Evolutionary conservation across 139 green algal genomes (phyloP), one percentile per base, ranked within the genome.

Genomic region (Dunaliella primolecta): DNA sequence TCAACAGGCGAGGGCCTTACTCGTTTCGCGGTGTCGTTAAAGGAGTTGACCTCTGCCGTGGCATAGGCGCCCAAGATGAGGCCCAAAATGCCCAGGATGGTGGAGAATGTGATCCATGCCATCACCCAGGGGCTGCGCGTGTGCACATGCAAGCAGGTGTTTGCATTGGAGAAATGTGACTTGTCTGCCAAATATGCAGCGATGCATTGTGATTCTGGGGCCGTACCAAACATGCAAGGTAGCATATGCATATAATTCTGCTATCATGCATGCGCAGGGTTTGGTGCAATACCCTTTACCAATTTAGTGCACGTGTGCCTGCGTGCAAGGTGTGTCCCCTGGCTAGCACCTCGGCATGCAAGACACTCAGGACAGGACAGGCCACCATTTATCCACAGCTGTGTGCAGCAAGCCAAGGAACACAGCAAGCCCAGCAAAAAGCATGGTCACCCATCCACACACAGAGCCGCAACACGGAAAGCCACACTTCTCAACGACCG

Each of bases 31-130:
- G 15, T 64, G 15, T 64, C 15, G 1, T 35, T 37, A 83, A n/a
- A n/a, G n/a, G n/a, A n/a, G n/a, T n/a, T n/a, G n/a, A 86, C 82
- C 29, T 35, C 38, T n/a, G 37, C 7, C 0, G 74, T 81, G 0
- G 34, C 30, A 33, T 86, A 86, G 36, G 37, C 46, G 31, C 82
- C 82, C 0, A 86, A 30, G 72, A 86, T 76, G 20, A 86, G 81
- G 21, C 74, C 82, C 0, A 86, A n/a, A 27, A 86, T 34, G 74
- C 74, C 82, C 37, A 86, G 7, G 30, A 27, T 46, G n/a, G 82
- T 82, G 37, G 81, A 27, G 36, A 86, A 27, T 0, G 55, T 33
- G 20, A 86, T 7, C 32, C 75, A 86, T 0, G 46, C 34, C 0
- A 25, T 46, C 37, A 77, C 0, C 2, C 81, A 35, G 24, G 35